A percentile compares a stretch with the other conserved stretches of the same genome.
phyloP scores from a whole-genome alignment of 2,329 filamentous ascomycete species.

The Fusarium poae region DNA sequence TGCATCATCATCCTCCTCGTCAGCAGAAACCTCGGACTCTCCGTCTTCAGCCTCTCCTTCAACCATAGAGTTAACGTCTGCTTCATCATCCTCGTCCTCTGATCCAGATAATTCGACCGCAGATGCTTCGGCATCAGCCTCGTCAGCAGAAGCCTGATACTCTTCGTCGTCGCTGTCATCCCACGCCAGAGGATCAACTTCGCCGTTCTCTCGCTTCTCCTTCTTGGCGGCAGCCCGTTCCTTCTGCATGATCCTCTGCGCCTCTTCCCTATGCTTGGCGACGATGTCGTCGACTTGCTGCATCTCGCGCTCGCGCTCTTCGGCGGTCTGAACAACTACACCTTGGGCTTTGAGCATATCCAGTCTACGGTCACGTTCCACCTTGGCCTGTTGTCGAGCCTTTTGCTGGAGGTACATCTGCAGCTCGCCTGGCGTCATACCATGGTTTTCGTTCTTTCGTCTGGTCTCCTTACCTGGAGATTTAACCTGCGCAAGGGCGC shows the following conservation, averaged over 20 bases:
- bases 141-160: conserved; percentile 57
- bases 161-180: conserved; percentile 70
- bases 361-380: conserved; percentile 82
- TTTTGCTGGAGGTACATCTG: conserved; percentile 75
- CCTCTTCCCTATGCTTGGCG: conserved; percentile 85
- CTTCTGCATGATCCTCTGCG: conserved; percentile 76
- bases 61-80: conserved; percentile 51
- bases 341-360: conserved; percentile 83
- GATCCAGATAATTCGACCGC: conserved; percentile 61
- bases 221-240: conserved; percentile 82
- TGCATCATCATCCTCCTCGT: conserved; percentile 40
- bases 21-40: conserved; percentile 51
- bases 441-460: conserved; percentile 60
- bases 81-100: conserved; percentile 56
- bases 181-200: conserved; percentile 66
- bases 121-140: conserved; percentile 56
- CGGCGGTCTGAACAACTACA: conserved; percentile 83
- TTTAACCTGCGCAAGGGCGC: conserved; percentile 78
- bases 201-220: conserved; percentile 63
- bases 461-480: conserved; percentile 69
- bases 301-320: conserved; percentile 86
- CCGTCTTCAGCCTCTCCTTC: conserved; percentile 60
- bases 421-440: conserved; percentile 78
- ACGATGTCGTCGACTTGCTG: conserved; percentile 89
- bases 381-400: conserved; percentile 82